A percentile compares a stretch with the other conserved stretches of the same genome.
These are phyloP conservation scores for Cardamine chenopodiifolia DNA, from an alignment of 345 rosid genomes.

Conservation along the genomic window DNA sequence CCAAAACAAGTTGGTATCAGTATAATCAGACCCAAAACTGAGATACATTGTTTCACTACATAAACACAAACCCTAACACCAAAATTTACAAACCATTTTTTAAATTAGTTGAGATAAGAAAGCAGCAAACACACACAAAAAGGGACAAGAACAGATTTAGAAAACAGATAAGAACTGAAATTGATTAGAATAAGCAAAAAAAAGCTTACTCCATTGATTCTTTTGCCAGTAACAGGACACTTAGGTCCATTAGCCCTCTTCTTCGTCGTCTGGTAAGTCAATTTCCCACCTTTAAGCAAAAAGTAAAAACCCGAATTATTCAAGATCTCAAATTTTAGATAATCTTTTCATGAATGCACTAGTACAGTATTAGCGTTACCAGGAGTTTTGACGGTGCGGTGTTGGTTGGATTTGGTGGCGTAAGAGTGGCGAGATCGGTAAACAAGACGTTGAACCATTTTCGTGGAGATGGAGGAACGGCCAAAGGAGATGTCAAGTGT, in stretches of 20 bases:
- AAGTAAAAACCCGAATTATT: background rate
- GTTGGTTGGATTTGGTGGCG: slow-evolving; percentile 91
- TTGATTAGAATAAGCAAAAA: background rate
- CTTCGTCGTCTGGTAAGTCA: slow-evolving; percentile 81
- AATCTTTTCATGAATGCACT: background rate
- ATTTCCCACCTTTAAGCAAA: slow-evolving; percentile 63
- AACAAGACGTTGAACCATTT: slow-evolving; percentile 87
- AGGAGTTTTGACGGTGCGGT: slow-evolving; percentile 86
- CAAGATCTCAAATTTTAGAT: background rate
- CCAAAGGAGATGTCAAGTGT: background rate
- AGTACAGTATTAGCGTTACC: slow-evolving; percentile 43
- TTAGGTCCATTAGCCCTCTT: slow-evolving; percentile 91
- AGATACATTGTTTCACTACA: background rate
- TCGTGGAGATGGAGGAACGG: slow-evolving; percentile 3
- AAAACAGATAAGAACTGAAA: background rate
- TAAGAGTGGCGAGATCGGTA: slow-evolving; percentile 84
- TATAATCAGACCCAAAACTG: background rate
- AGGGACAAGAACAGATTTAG: background rate
- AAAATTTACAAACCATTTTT: background rate
- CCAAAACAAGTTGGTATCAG: too few relatives aligned
- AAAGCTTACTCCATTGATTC: slow-evolving; percentile 77
- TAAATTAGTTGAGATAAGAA: background rate
- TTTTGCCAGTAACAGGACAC: slow-evolving; percentile 86
- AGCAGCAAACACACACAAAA: background rate
- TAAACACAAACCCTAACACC: background rate